A percentile compares a stretch with the other conserved stretches of the same genome.
phyloP scores from a whole-genome alignment of 192 early-diverging fungal genomes.

The Podila clonocystis region DNA sequence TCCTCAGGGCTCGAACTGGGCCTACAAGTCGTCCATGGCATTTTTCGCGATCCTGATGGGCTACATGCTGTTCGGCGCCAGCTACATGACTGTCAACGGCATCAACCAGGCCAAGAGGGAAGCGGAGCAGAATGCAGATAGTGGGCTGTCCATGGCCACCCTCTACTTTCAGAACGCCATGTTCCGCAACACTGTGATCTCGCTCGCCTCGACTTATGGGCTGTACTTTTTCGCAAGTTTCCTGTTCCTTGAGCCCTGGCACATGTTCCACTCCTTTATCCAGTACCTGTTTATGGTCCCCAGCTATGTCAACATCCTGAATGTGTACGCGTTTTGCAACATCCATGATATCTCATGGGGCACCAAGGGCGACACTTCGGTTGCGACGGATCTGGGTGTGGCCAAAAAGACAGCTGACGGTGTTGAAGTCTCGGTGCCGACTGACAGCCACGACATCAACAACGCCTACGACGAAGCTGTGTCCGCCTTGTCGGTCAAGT shows the following conservation, averaged over 20 bases:
- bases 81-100: conserved; percentile 57
- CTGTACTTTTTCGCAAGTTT: conserved; percentile 77
- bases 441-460: conserved; percentile 58
- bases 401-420: conserved; percentile 52
- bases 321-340: conserved; percentile 70
- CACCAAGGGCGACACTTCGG: conserved; percentile 81
- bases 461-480: conserved; percentile 57
- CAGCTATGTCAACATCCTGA: conserved; percentile 76
- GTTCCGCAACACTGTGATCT: conserved; percentile 72
- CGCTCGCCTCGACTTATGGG: conserved; percentile 76
- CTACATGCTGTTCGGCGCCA: conserved; percentile 64
- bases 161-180: conserved; percentile 54
- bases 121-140: background rate
- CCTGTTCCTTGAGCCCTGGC: conserved; percentile 82
- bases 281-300: conserved; percentile 84
- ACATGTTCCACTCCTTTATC: conserved; percentile 77
- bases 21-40: conserved; percentile 58
- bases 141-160: conserved; percentile 12
- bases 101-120: conserved; percentile 25
- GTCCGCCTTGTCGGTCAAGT: conserved; percentile 33
- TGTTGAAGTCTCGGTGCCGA: conserved; percentile 58
- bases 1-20: conserved; percentile 85
- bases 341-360: conserved; percentile 80
- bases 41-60: conserved; percentile 61
- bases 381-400: conserved; percentile 57